Conservation (phyloP, 176 grass and related monocot species). For the Bolboschoenus planiculmis region DNA sequence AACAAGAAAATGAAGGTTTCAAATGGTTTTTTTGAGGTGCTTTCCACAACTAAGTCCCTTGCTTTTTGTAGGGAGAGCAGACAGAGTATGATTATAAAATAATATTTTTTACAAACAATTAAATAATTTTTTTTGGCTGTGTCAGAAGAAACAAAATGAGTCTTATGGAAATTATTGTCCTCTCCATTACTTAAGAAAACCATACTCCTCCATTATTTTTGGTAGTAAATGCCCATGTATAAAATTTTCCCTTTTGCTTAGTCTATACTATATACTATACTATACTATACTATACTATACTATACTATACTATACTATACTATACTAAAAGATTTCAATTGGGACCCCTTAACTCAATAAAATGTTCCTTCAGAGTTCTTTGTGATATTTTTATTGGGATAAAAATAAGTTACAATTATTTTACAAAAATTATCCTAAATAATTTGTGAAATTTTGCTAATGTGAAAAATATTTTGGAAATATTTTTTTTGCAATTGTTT, state of each 20-base stretch:
- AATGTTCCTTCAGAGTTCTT: too few relatives aligned
- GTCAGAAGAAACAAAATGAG: background rate
- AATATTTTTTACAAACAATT: background rate
- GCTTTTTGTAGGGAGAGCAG: conserved; percentile 10
- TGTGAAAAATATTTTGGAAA: too few relatives aligned
- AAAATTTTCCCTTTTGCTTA: background rate
- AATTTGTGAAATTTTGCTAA: too few relatives aligned
- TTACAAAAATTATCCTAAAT: too few relatives aligned
- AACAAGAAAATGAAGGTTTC: background rate
- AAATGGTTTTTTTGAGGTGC: conserved; percentile 8
- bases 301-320: too few relatives aligned
- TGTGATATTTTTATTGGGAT: too few relatives aligned
- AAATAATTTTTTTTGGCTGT: background rate
- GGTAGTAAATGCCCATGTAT: background rate
- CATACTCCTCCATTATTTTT: background rate
- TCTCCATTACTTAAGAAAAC: background rate
- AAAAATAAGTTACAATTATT: too few relatives aligned
- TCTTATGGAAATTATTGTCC: background rate
- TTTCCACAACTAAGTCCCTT: background rate
- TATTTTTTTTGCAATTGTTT: too few relatives aligned
- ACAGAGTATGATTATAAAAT: background rate
- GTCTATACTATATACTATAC: background rate
- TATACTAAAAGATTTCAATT: too few relatives aligned
- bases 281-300: too few relatives aligned
- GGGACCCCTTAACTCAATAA: too few relatives aligned